A percentile compares a stretch with the other conserved stretches of the same genome.
These are phyloP conservation scores for Onygenales sp. DNA, from an alignment of 2,329 filamentous ascomycete species.

Conservation along the genomic window DNA sequence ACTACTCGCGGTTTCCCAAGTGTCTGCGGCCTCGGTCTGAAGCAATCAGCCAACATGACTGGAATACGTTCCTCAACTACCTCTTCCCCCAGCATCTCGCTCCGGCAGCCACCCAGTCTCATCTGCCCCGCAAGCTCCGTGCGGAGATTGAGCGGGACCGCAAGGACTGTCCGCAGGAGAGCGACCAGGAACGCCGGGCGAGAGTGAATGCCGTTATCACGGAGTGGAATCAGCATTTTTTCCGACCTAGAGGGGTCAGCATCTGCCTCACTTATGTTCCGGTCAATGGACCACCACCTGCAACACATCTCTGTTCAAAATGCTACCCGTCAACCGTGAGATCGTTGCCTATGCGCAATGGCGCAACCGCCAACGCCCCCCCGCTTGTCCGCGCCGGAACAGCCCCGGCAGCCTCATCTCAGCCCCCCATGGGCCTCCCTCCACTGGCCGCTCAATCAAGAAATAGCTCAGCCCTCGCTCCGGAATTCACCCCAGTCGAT, in stretches of 20 bases:
- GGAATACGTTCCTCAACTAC: slow-evolving; percentile 34
- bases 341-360: slow-evolving; percentile 16
- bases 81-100: slow-evolving; percentile 32
- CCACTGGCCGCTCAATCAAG: slow-evolving; percentile 7
- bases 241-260: slow-evolving; percentile 25
- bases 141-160: slow-evolving; percentile 32
- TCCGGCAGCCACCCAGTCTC: slow-evolving; percentile 25
- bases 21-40: slow-evolving; percentile 27
- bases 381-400: not conserved
- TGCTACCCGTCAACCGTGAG: slow-evolving; percentile 31
- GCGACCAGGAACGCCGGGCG: slow-evolving; percentile 28
- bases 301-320: slow-evolving; percentile 29
- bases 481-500: not conserved
- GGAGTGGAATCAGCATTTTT: slow-evolving; percentile 37
- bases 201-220: slow-evolving; percentile 30
- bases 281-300: slow-evolving; percentile 21
- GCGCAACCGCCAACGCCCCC: slow-evolving; percentile 7
- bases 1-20: slow-evolving; percentile 32
- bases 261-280: slow-evolving; percentile 27
- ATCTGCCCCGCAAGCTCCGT: slow-evolving; percentile 28
- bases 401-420: slow-evolving; percentile 3
- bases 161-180: slow-evolving; percentile 33
- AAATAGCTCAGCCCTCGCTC: not conserved
- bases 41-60: slow-evolving; percentile 32
- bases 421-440: slow-evolving; percentile 7